Conservation (phyloP, 2,329 filamentous ascomycete genomes). For the Phialophora expanda region DNA sequence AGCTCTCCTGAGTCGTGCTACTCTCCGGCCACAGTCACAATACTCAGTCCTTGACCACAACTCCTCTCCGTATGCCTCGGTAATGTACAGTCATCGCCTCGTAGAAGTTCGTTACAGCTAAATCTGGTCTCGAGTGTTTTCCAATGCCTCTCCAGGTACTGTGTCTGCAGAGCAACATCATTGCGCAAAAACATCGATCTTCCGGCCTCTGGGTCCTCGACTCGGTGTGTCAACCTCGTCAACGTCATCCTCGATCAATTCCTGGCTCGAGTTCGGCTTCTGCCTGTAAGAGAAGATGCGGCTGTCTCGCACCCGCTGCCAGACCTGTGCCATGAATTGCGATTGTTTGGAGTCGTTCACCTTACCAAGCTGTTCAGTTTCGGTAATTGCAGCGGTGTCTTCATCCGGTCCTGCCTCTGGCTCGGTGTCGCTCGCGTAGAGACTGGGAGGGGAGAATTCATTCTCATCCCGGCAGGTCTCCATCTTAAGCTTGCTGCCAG, state of each 20-base stretch:
- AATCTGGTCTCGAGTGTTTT: not conserved
- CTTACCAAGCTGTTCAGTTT: not conserved
- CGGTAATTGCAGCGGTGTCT: not conserved
- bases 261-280: not conserved
- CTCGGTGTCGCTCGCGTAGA: not conserved
- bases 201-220: slow-evolving; percentile 28
- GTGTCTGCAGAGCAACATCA: not conserved
- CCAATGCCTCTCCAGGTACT: not conserved
- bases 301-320: slow-evolving; percentile 22
- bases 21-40: not conserved
- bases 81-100: not conserved
- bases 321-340: slow-evolving; percentile 22
- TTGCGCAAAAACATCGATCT: slow-evolving; percentile 26
- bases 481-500: slow-evolving; percentile 22
- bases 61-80: not conserved
- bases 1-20: not conserved
- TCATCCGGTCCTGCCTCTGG: not conserved
- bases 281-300: slow-evolving; percentile 5
- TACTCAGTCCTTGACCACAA: not conserved
- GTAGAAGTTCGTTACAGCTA: not conserved
- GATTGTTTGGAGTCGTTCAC: slow-evolving; percentile 6
- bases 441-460: slow-evolving; percentile 1
- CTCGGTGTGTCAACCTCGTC: slow-evolving; percentile 30
- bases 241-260: slow-evolving; percentile 14
- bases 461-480: slow-evolving; percentile 20